Conservation (phyloP, 768 basidiomycete species). For the Collybiopsis luxurians region DNA sequence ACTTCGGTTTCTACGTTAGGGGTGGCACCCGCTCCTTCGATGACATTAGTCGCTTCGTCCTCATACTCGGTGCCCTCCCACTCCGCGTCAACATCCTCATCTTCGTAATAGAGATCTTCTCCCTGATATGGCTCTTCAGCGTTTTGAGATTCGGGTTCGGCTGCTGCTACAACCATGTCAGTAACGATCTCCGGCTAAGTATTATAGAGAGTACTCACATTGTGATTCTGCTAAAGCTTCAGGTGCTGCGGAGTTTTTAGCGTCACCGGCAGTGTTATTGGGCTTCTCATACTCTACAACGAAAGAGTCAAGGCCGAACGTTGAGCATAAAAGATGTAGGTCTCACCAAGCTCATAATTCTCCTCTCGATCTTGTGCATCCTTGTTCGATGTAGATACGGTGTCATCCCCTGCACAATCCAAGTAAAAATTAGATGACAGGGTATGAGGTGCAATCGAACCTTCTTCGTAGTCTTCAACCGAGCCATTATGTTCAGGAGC, state of each 20-base stretch:
- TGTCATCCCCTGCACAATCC: background rate
- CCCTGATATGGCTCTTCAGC: background rate
- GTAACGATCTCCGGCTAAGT: background rate
- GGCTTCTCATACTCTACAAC: background rate
- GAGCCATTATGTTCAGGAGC: background rate
- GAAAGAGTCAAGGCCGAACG: background rate
- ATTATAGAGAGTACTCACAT: background rate
- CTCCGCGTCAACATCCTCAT: background rate
- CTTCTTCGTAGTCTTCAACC: background rate
- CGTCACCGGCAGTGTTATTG: background rate
- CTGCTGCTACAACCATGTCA: background rate
- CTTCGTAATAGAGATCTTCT: constrained; percentile 6
- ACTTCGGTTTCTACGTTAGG: constrained; percentile 7
- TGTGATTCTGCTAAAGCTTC: background rate
- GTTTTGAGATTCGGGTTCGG: background rate
- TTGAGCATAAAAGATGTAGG: background rate
- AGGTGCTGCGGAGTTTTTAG: background rate
- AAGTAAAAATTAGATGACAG: background rate
- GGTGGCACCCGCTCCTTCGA: constrained; percentile 2
- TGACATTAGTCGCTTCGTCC: background rate
- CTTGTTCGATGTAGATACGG: background rate
- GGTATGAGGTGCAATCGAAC: background rate
- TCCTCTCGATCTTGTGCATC: background rate
- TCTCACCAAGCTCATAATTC: background rate
- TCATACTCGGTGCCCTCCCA: constrained; percentile 7